Conservation (phyloP, 1,284 basidiomycete species). For the Neotropicomus parvogracilis region DNA sequence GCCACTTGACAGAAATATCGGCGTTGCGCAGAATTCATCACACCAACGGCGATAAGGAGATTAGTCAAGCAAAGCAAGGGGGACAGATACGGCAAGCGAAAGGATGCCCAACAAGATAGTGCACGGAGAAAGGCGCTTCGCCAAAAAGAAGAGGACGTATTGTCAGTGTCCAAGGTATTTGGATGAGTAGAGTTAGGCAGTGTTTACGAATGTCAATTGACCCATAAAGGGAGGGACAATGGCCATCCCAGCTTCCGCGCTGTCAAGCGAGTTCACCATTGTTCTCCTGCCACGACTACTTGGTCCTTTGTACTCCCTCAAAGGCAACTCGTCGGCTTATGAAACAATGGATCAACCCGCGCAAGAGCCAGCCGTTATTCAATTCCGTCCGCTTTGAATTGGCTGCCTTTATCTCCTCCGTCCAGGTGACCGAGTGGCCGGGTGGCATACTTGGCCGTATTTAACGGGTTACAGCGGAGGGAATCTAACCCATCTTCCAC, state of each 20-base stretch:
- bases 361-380: slow-evolving; percentile 5
- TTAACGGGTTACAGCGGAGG: slow-evolving; percentile 19
- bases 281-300: slow-evolving; percentile 22
- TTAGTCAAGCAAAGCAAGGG: slow-evolving; percentile 72
- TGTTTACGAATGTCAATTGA: neutral
- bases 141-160: slow-evolving; percentile 70
- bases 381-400: slow-evolving; percentile 9
- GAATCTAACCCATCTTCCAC: slow-evolving; percentile 2
- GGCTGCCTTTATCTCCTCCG: slow-evolving; percentile 30
- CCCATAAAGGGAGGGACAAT: slow-evolving; percentile 20
- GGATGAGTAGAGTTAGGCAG: slow-evolving; percentile 45
- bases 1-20: slow-evolving; percentile 6
- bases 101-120: slow-evolving; percentile 72
- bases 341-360: slow-evolving; percentile 26
- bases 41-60: slow-evolving; percentile 80
- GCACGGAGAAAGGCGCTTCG: slow-evolving; percentile 64
- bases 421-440: slow-evolving; percentile 25
- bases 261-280: slow-evolving; percentile 30
- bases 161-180: slow-evolving; percentile 88
- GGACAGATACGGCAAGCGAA: slow-evolving; percentile 75
- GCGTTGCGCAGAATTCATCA: slow-evolving; percentile 79
- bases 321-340: slow-evolving; percentile 25
- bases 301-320: slow-evolving; percentile 29
- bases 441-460: slow-evolving; percentile 21
- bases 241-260: slow-evolving; percentile 9